phyloP scores from a whole-genome alignment of 768 basidiomycete species.

The Phylloporus arenicola region DNA sequence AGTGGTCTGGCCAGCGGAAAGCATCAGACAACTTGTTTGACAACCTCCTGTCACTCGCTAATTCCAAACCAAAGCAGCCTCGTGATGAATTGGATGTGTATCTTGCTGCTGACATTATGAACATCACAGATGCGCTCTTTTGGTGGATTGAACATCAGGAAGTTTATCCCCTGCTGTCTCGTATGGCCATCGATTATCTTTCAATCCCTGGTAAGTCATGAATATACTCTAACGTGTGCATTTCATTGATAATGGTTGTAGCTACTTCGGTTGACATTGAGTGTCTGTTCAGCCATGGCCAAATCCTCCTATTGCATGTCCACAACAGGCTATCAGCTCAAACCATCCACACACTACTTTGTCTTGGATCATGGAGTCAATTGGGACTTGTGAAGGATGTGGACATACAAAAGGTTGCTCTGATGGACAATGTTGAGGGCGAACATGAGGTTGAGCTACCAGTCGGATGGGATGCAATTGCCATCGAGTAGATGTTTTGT shows the following conservation, averaged over 20 bases:
- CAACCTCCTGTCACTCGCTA: not conserved
- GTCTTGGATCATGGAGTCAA: slow-evolving; percentile 30
- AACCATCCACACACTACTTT: slow-evolving; percentile 27
- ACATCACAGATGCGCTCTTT: not conserved
- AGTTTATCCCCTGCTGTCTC: not conserved
- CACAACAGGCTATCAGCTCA: slow-evolving; percentile 20
- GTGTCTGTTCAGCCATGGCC: slow-evolving; percentile 24
- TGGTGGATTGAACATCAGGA: not conserved
- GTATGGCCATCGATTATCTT: not conserved
- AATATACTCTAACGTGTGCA: too few species aligned
- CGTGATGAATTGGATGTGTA: not conserved
- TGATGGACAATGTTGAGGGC: not conserved
- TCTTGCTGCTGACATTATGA: not conserved
- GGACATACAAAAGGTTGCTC: slow-evolving; percentile 8
- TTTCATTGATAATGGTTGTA: slow-evolving; percentile 1
- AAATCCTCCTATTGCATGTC: slow-evolving; percentile 24
- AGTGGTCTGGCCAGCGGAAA: not conserved
- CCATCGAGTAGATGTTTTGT: not conserved
- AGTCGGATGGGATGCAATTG: slow-evolving; percentile 19
- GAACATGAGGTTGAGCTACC: slow-evolving; percentile 11
- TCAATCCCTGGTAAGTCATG: not conserved
- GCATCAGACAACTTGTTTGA: not conserved
- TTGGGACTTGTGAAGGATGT: slow-evolving; percentile 24
- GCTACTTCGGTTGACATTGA: slow-evolving; percentile 34
- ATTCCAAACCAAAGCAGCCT: not conserved